phyloP scores from a whole-genome alignment of 2,329 filamentous ascomycete genomes.

The Nemania sp. region DNA sequence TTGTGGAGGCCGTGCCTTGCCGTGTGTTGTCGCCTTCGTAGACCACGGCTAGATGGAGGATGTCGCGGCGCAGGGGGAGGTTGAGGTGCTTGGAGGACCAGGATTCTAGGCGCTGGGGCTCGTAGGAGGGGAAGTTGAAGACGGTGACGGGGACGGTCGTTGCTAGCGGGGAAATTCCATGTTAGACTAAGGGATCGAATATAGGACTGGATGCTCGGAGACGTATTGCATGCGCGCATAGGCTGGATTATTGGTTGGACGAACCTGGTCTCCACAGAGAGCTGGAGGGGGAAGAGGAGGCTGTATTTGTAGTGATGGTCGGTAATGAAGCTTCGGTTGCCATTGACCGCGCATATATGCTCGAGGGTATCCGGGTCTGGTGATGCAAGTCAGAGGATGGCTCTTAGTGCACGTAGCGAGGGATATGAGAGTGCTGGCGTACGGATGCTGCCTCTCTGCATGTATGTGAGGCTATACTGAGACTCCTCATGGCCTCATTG shows the following conservation, averaged over 20 bases:
- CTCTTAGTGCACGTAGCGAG: background rate
- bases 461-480: slow-evolving; percentile 61
- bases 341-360: slow-evolving; percentile 65
- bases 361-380: slow-evolving; percentile 47
- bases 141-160: slow-evolving; percentile 83
- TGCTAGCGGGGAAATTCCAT: slow-evolving; percentile 53
- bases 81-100: slow-evolving; percentile 87
- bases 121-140: slow-evolving; percentile 89
- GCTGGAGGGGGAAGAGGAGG: slow-evolving; percentile 50
- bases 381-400: slow-evolving; percentile 26
- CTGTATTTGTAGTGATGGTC: slow-evolving; percentile 53
- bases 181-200: slow-evolving; percentile 29
- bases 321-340: slow-evolving; percentile 64
- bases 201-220: background rate
- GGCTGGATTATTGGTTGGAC: slow-evolving; percentile 27
- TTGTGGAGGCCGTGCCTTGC: slow-evolving; percentile 85
- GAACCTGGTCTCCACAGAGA: slow-evolving; percentile 60
- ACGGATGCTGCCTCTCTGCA: slow-evolving; percentile 53
- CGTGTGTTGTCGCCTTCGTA: slow-evolving; percentile 92
- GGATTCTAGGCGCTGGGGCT: slow-evolving; percentile 80
- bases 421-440: slow-evolving; percentile 36
- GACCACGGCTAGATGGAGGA: slow-evolving; percentile 90
- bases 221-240: slow-evolving; percentile 1
- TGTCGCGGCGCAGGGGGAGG: slow-evolving; percentile 88
- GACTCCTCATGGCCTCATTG: slow-evolving; percentile 63